Base-by-base conservation (phyloP, 805 yeast genomes). In the Sugiyamaella chiloensis region DNA sequence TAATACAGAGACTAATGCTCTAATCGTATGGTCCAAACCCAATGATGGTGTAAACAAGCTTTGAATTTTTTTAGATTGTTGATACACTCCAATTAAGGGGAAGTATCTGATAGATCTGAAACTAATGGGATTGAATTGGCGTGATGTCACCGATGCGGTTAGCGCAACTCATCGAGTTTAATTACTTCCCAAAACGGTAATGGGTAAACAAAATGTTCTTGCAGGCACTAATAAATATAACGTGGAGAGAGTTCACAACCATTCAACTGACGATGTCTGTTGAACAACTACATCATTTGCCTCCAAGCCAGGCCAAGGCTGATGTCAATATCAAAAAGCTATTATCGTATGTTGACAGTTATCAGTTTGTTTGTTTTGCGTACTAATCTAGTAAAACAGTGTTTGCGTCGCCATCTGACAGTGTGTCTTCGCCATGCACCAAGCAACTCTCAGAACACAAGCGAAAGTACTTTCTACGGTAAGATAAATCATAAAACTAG, bases 331-430 rank as follows among this genome's bases (percentile, higher is more conserved):
- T 41, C 17, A 54, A 54, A 47, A 46, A 47, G 40, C 46, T 48
- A 17, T 47, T 54, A 5, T 50, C 55, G 57, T 54, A 47, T 32
- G 57, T 53, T n/a, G 11, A 9, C n/a, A n/a, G n/a, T n/a, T n/a
- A n/a, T n/a, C n/a, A n/a, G n/a, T n/a, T n/a, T n/a, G n/a, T n/a
- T n/a, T n/a, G n/a, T n/a, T n/a, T n/a, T n/a, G n/a, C n/a, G n/a
- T n/a, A 21, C 30, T 39, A 37, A 19, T 20, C n/a, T 17, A 54
- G 57, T 5, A 42, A 52, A 24, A 54, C 57, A 9, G 35, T 47
- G 31, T 54, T 52, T 34, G 44, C 46, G 23, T 54, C 58, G 5
- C 58, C 58, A 9, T 42, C 54, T 29, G 58, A 54, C 42, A 46
- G 46, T 26, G 50, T 48, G n/a, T 21, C 51, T 14, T 54, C 58